Evolutionary conservation across 805 yeast genomes (phyloP).

Genomic region (Barnettozyma botsteinii): DNA sequence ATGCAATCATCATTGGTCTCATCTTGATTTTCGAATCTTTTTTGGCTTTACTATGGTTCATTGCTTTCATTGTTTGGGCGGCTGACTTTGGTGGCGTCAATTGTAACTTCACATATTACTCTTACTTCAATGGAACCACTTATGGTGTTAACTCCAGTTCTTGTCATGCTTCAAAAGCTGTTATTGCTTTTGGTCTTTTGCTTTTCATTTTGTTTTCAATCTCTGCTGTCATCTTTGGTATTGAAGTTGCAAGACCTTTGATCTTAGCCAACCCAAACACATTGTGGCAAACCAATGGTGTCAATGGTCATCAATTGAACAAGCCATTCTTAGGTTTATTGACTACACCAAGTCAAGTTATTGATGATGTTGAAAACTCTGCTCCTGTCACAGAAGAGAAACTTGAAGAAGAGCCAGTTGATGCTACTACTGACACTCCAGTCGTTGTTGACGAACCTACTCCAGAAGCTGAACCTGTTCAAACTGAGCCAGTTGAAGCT

Average conservation of each 20-base stretch:
- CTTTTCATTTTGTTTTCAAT: conserved; percentile 14
- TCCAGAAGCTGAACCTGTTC: neutral
- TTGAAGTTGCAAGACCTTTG: conserved; percentile 9
- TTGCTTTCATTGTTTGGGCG: conserved; percentile 18
- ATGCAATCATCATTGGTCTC: conserved; percentile 12
- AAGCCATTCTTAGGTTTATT: conserved; percentile 2
- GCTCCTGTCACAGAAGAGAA: neutral
- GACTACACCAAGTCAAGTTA: neutral
- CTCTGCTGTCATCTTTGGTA: conserved; percentile 9
- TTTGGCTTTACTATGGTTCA: conserved; percentile 15
- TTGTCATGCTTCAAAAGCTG: conserved; percentile 18
- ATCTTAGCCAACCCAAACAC: neutral
- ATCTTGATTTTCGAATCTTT: conserved; percentile 11
- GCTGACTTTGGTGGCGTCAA: conserved; percentile 11
- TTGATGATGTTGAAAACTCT: conserved; percentile 1
- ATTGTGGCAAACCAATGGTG: conserved; percentile 3
- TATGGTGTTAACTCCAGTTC: neutral
- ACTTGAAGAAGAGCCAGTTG: neutral
- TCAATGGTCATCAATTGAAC: neutral
- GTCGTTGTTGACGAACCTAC: neutral
- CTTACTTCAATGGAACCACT: neutral
- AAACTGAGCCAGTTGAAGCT: too few relatives aligned
- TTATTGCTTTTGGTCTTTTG: conserved; percentile 19
- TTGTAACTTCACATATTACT: conserved; percentile 4
- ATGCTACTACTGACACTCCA: conserved; percentile 1